Evolutionary conservation across 305 asterid genomes (phyloP), one percentile per base, ranked within the genome.

Genomic region (Fraxinus paxiana): DNA sequence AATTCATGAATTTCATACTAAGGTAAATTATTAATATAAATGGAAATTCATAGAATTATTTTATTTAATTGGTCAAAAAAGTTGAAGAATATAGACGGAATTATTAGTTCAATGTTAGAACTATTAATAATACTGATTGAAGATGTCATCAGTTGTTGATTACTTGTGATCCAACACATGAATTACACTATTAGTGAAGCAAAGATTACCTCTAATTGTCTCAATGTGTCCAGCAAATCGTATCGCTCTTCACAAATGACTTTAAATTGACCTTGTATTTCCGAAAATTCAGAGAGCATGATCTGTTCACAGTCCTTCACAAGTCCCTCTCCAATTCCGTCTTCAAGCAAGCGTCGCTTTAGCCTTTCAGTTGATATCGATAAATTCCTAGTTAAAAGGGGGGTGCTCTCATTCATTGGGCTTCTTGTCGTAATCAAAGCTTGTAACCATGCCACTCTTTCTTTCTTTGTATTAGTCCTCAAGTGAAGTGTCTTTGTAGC

Each of bases 401-500:
- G 89, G 28, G 83, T 83, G 77, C 67, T 85, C 48, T 89, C 95
- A 84, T 82, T 90, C 65, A 86, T 87, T 1, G 89, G 86, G 88
- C 91, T 90, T 80, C 94, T 85, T 15, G 94, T 87, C 22, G 93
- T 87, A 77, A 86, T 88, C 90, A 94, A 89, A 73, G 98, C 96
- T 79, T 91, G 88, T 46, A 91, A 86, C 98, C 98, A 95, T 43
- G 92, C 97, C 77, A 78, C 92, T 86, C 98, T 90, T 84, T 93
- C 97, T 87, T 87, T 92, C 84, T 83, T 89, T 9, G 94, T 88
- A 82, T 88, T 88, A 31, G 97, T 93, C 89, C 97, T 86, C n/a
- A 95, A 86, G 85, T 95, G 97, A 90, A 95, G 98, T 15, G 98
- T 91, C 82, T 95, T 93, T 73, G 98, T 91, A 31, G 97, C 90